A percentile compares a stretch with the other conserved stretches of the same genome.
phyloP scores from a whole-genome alignment of 257 asterid genomes.

The Capsicum chinense region DNA sequence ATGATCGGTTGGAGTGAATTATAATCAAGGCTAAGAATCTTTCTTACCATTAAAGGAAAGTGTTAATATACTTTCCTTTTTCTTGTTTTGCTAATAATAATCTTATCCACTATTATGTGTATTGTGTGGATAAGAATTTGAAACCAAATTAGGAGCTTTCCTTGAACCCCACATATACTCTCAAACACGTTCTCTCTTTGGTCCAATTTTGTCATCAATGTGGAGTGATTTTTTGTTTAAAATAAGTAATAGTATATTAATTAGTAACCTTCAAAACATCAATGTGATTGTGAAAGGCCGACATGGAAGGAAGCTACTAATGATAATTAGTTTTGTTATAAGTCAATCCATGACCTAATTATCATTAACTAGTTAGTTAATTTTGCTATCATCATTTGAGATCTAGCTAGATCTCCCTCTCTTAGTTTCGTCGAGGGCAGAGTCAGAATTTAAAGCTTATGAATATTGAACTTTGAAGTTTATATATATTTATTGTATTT shows the following conservation, averaged over 20 bases:
- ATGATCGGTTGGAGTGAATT: neutral
- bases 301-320: neutral
- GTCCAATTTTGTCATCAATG: constrained; percentile 9
- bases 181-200: neutral
- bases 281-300: constrained; percentile 13
- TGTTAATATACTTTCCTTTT: neutral
- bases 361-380: neutral
- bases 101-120: neutral
- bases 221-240: neutral
- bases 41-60: neutral
- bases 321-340: neutral
- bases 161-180: constrained; percentile 14
- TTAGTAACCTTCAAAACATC: neutral
- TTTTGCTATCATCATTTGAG: neutral
- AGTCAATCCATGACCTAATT: neutral
- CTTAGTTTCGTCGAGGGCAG: neutral
- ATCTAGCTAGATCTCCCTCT: neutral
- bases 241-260: no score
- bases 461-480: no score
- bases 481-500: neutral
- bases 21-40: neutral
- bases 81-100: neutral
- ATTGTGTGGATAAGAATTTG: constrained; percentile 15
- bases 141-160: constrained; percentile 5
- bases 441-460: neutral